Evolutionary conservation across 2,329 filamentous ascomycete genomes (phyloP).

Genomic region (Pseudogymnoascus sp.): DNA sequence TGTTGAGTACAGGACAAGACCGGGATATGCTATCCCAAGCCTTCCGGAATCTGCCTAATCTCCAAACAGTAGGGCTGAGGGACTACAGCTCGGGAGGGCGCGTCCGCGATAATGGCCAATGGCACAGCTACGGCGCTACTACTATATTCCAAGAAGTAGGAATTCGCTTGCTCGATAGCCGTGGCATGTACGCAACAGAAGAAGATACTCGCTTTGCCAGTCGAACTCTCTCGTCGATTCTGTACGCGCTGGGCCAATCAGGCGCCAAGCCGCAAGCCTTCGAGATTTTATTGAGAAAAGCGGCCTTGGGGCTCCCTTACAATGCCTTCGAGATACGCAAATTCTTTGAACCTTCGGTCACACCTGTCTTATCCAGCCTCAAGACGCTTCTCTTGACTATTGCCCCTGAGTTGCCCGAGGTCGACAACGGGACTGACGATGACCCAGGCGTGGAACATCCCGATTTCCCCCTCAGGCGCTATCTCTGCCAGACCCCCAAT

Average conservation of each 20-base stretch:
- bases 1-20: slow-evolving; percentile 40
- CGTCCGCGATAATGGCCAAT: slow-evolving; percentile 41
- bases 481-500: slow-evolving; percentile 33
- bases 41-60: slow-evolving; percentile 46
- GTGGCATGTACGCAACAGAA: slow-evolving; percentile 9
- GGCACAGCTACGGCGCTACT: slow-evolving; percentile 49
- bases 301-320: slow-evolving; percentile 29
- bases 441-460: slow-evolving; percentile 16
- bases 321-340: slow-evolving; percentile 41
- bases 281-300: slow-evolving; percentile 39
- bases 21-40: slow-evolving; percentile 50
- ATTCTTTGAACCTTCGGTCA: slow-evolving; percentile 32
- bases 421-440: slow-evolving; percentile 14
- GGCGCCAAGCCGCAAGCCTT: slow-evolving; percentile 35
- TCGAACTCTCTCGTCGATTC: slow-evolving; percentile 34
- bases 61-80: slow-evolving; percentile 51
- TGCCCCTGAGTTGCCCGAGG: slow-evolving; percentile 12
- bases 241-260: slow-evolving; percentile 39
- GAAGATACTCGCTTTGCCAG: slow-evolving; percentile 25
- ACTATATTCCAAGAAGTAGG: slow-evolving; percentile 35
- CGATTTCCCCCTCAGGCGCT: slow-evolving; percentile 16
- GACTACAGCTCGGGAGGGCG: slow-evolving; percentile 49
- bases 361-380: slow-evolving; percentile 39
- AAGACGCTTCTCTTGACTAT: slow-evolving; percentile 39
- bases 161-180: slow-evolving; percentile 10